Conservation (phyloP, 1,284 basidiomycete species). For the Cutaneotrichosporon curvatum region DNA sequence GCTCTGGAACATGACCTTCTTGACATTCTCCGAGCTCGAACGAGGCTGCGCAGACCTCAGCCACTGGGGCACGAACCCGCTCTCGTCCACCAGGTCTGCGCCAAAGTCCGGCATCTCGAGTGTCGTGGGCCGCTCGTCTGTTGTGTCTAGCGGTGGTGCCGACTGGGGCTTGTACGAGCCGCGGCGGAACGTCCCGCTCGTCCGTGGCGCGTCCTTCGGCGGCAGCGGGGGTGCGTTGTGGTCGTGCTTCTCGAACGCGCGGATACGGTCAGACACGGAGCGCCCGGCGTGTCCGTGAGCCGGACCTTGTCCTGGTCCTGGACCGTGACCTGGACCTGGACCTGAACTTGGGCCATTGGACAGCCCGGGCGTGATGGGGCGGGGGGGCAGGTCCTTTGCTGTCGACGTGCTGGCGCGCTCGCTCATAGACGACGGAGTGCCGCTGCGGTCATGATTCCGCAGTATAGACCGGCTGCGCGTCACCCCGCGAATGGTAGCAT, state of each 20-base stretch:
- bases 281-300: too few relatives aligned
- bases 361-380: background rate
- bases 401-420: background rate
- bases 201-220: background rate
- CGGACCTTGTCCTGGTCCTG: too few relatives aligned
- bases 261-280: too few relatives aligned
- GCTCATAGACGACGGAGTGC: background rate
- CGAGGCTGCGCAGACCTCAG: constrained; percentile 4
- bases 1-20: constrained; percentile 16
- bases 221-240: background rate
- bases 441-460: background rate
- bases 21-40: constrained; percentile 15
- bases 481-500: too few relatives aligned
- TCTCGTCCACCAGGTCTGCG: background rate
- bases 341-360: background rate
- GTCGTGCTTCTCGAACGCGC: background rate
- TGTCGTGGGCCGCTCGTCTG: too few relatives aligned
- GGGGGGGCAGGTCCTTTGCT: constrained; percentile 1
- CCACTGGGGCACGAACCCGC: background rate
- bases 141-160: too few relatives aligned
- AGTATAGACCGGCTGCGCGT: too few relatives aligned
- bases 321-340: too few relatives aligned
- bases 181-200: background rate
- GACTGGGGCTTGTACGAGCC: too few relatives aligned
- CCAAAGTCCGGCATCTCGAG: background rate